Conservation (phyloP, 306 rosid genomes). For the Lathyrus tuberosus region DNA sequence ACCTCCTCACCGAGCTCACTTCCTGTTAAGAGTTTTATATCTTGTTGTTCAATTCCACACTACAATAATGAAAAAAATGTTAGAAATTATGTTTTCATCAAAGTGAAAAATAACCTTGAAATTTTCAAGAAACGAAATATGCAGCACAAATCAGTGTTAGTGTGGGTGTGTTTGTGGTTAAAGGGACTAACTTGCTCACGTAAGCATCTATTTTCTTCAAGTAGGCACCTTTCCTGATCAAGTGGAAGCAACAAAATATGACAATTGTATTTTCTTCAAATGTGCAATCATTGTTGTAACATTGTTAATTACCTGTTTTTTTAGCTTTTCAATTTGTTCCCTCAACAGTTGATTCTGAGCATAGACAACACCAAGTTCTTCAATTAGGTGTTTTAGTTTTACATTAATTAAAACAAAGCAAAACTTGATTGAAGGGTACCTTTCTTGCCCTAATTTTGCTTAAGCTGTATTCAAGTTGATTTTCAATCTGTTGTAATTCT, state of each 20-base stretch:
- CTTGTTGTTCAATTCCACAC: constrained; percentile 44
- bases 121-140: not conserved
- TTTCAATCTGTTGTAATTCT: constrained; percentile 67
- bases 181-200: constrained; percentile 50
- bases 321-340: constrained; percentile 69
- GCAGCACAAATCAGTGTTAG: no score
- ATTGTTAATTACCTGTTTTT: constrained; percentile 59
- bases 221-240: constrained; percentile 64
- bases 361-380: constrained; percentile 34
- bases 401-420: not conserved
- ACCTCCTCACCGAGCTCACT: constrained; percentile 34
- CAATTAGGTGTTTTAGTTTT: constrained; percentile 25
- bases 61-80: constrained; percentile 33
- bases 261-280: not conserved
- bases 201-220: constrained; percentile 63
- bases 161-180: no score
- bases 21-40: not conserved
- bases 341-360: constrained; percentile 59
- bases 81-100: not conserved
- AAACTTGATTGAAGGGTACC: constrained; percentile 46
- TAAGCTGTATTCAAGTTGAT: constrained; percentile 75
- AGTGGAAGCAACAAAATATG: constrained; percentile 20
- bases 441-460: constrained; percentile 75
- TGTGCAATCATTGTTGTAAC: not conserved
- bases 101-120: not conserved